phyloP scores from a whole-genome alignment of 2,329 filamentous ascomycete genomes.

The Thielaviopsis ethacetica region DNA sequence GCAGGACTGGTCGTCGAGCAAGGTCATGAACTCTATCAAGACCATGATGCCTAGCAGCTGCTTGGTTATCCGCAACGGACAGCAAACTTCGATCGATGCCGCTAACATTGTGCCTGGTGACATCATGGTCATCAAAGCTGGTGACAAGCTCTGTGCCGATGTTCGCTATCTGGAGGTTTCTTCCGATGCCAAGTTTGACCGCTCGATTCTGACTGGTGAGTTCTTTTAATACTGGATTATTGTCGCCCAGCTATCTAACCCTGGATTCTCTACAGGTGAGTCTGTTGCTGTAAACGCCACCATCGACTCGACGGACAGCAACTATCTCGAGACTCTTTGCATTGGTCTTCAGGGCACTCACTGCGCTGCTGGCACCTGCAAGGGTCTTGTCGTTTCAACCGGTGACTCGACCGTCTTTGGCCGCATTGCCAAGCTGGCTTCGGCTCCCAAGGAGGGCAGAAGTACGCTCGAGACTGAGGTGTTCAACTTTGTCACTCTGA shows the following conservation, averaged over 20 bases:
- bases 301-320: conserved; percentile 47
- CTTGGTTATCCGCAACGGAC: conserved; percentile 59
- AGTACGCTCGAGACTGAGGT: conserved; percentile 97
- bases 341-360: conserved; percentile 98
- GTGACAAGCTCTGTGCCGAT: conserved; percentile 87
- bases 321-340: conserved; percentile 78
- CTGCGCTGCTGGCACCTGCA: conserved; percentile 85
- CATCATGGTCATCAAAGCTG: conserved; percentile 72
- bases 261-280: conserved; percentile 55
- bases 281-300: conserved; percentile 56
- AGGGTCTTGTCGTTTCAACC: conserved; percentile 78
- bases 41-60: conserved; percentile 65
- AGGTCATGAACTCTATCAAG: conserved; percentile 66
- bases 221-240: conserved; percentile 56
- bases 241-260: conserved; percentile 14
- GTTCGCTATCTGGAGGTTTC: conserved; percentile 60
- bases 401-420: conserved; percentile 87
- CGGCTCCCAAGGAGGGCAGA: conserved; percentile 90
- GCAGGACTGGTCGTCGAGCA: conserved; percentile 60
- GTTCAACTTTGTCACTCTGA: conserved; percentile 76
- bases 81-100: conserved; percentile 68
- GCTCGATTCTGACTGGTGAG: conserved; percentile 92
- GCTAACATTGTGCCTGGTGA: conserved; percentile 94
- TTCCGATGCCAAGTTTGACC: conserved; percentile 78
- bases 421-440: conserved; percentile 97